Conservation (phyloP, 352 stramenopile genomes). For the Phytopythium mirpurense region DNA sequence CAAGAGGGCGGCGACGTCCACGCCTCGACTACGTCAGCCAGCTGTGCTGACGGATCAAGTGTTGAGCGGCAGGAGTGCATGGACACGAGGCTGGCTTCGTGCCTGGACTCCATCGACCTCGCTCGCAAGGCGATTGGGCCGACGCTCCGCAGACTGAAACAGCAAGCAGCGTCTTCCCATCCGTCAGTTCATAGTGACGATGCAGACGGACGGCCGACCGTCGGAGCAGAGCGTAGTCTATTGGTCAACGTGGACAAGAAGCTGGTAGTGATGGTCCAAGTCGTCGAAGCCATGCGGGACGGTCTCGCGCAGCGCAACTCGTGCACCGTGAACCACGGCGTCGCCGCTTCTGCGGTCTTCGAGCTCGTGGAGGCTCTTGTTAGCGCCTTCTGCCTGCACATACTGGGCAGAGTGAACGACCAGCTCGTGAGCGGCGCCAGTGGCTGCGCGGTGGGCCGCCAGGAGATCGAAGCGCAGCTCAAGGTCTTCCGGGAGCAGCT, state of each 20-base stretch:
- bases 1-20: background rate
- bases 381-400: slow-evolving; percentile 54
- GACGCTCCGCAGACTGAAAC: slow-evolving; percentile 18
- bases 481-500: slow-evolving; percentile 33
- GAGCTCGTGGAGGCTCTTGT: slow-evolving; percentile 37
- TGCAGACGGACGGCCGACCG: background rate
- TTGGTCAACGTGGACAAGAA: slow-evolving; percentile 26
- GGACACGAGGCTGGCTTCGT: slow-evolving; percentile 20
- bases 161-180: background rate
- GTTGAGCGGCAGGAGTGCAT: background rate
- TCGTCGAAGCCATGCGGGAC: slow-evolving; percentile 13
- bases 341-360: slow-evolving; percentile 7
- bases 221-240: slow-evolving; percentile 33
- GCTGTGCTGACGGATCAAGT: background rate
- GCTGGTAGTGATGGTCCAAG: slow-evolving; percentile 16
- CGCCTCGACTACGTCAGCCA: background rate
- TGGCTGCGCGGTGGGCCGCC: slow-evolving; percentile 15
- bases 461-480: slow-evolving; percentile 38
- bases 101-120: slow-evolving; percentile 42
- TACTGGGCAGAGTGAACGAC: slow-evolving; percentile 40
- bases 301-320: slow-evolving; percentile 3
- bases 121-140: slow-evolving; percentile 33
- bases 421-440: slow-evolving; percentile 34
- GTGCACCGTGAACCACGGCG: background rate
- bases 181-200: background rate